Evolutionary conservation across 352 stramenopile genomes (phyloP), one percentile per base, ranked within the genome.

Genomic region (Phytophthora macrochlamydospora): DNA sequence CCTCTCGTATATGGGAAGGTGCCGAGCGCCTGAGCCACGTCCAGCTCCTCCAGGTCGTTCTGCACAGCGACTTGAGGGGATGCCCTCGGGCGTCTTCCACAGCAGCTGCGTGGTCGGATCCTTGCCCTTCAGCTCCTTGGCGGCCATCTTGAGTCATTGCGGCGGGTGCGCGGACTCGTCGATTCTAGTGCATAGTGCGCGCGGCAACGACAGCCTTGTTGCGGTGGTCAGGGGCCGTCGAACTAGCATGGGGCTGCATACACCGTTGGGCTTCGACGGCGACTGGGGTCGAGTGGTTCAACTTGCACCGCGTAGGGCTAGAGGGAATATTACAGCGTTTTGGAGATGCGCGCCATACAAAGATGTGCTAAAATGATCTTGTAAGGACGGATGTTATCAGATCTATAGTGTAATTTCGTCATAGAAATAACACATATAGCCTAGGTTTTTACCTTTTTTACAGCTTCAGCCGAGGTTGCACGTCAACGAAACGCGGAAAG

Each of bases 61-160:
- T 89, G 78, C 33, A 99, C 28, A 99, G 76, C 7, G 97, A 96
- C 75, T 99, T 98, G 51, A 99, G 33, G 76, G 78, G 60, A 99
- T 97, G 12, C 90, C 94, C 75, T 99, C 97, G 14, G 93, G 89
- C 45, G 92, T 98, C 37, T 84, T 71, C 65, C 81, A 88, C 31
- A 91, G 69, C n/a, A 98, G 73, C 35, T 80, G 76, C 48, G 85
- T 76, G 29, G 82, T 76, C 40, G 79, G 75, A 32, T 91, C 81
- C 48, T 93, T 90, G 32, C 90, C 89, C 61, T 93, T 93, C 49
- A 97, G 76, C 75, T 97, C 89, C 64, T 97, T 89, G 40, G 76
- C 83, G 28, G 80, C 80, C 55, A 82, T 73, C 73, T 83, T 76
- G 49, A 83, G 40, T 76, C 80, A 89, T 45, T 71, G 67, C 51